Percentiles rank a stretch among this genome's conserved stretches.
phyloP scores from a whole-genome alignment of 305 asterid genomes.

The Fraxinus paxiana region DNA sequence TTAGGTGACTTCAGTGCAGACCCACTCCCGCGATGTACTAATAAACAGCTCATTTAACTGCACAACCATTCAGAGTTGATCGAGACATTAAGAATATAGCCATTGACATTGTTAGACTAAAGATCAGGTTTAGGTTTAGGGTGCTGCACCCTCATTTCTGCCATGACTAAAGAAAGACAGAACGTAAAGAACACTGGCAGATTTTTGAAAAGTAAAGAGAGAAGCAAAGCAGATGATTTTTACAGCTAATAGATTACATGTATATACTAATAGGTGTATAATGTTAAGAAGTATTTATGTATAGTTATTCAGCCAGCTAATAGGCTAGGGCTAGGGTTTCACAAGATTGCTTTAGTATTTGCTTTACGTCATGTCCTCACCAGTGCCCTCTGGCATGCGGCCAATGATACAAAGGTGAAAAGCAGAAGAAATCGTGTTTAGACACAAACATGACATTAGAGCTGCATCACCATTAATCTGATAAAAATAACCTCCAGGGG shows the following conservation, averaged over 20 bases:
- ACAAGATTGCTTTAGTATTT: not conserved
- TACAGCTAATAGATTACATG: constrained; percentile 6
- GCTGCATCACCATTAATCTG: no score
- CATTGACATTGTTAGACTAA: not conserved
- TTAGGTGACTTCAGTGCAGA: not conserved
- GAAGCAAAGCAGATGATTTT: not conserved
- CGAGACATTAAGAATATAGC: constrained; percentile 19
- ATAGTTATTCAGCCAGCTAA: not conserved
- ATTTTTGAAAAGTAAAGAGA: not conserved
- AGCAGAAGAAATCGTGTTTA: not conserved
- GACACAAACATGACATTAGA: not conserved
- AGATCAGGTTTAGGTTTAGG: constrained; percentile 4
- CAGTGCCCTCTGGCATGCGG: not conserved
- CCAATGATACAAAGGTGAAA: not conserved
- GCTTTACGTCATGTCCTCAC: constrained; percentile 25
- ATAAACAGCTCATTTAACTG: not conserved
- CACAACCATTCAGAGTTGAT: not conserved
- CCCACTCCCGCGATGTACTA: not conserved
- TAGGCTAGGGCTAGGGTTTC: constrained; percentile 15
- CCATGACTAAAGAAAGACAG: not conserved
- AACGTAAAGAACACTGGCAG: not conserved
- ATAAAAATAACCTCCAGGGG: not conserved
- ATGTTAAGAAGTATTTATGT: not conserved
- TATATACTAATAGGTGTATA: not conserved
- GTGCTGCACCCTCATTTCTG: not conserved